These are phyloP conservation scores for Penicillium sclerotigenum DNA, from an alignment of 2,329 filamentous ascomycete genomes.

Conservation along the genomic window DNA sequence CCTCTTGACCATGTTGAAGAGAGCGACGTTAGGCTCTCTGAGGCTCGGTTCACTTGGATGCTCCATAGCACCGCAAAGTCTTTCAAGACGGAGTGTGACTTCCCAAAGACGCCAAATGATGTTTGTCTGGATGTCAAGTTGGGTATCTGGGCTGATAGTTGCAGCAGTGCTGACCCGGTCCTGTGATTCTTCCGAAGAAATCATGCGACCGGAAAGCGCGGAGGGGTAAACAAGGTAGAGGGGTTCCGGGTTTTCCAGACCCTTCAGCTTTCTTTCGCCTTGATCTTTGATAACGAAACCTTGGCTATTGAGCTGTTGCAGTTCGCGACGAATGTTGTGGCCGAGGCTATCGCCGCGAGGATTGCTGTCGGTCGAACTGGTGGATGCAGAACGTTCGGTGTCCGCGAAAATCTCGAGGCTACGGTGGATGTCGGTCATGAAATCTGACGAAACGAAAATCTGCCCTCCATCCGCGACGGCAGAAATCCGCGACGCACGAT, in stretches of 20 bases:
- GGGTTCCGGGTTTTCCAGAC: constrained; percentile 92
- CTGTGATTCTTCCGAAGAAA: constrained; percentile 48
- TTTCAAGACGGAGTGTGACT: constrained; percentile 83
- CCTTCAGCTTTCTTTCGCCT: constrained; percentile 92
- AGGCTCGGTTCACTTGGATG: constrained; percentile 60
- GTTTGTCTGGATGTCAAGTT: constrained; percentile 77
- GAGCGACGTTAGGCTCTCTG: constrained; percentile 75
- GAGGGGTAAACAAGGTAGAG: constrained; percentile 96
- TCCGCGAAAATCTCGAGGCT: constrained; percentile 88
- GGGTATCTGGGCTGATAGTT: constrained; percentile 60
- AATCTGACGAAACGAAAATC: constrained; percentile 94
- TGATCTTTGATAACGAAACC: constrained; percentile 97
- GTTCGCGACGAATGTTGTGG: constrained; percentile 78
- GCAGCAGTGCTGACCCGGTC: constrained; percentile 46
- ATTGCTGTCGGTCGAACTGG: constrained; percentile 69
- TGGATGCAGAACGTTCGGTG: constrained; percentile 66
- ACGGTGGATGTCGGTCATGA: constrained; percentile 91
- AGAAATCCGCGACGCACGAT: constrained; percentile 90
- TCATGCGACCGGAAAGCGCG: constrained; percentile 69
- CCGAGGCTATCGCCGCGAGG: constrained; percentile 67
- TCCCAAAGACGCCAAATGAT: constrained; percentile 88
- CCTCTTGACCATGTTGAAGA: constrained; percentile 71
- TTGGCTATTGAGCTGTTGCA: constrained; percentile 80
- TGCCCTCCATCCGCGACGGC: constrained; percentile 94
- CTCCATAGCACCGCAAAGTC: constrained; percentile 88